Evolutionary conservation across 495 filamentous ascomycete genomes (phyloP).

Genomic region (Penicillium cinerascens): DNA sequence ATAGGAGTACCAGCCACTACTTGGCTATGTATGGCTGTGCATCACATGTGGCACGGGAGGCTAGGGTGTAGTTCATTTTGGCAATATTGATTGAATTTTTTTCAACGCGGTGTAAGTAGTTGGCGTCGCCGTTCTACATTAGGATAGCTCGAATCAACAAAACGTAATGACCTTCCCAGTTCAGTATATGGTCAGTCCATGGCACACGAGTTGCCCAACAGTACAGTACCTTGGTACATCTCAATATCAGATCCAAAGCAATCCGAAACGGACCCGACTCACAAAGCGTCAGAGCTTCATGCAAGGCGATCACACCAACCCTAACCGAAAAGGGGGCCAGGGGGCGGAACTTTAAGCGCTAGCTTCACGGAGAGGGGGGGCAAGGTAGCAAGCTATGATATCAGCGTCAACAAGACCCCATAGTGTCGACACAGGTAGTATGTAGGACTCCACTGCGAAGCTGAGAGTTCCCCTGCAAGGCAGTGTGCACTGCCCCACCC

Average conservation of each 20-base stretch:
- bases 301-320: conserved; percentile 12
- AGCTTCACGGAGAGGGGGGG: background rate
- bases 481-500: conserved; percentile 27
- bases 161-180: no score
- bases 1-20: background rate
- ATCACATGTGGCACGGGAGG: background rate
- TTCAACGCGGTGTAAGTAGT: background rate
- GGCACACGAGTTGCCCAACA: background rate
- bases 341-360: conserved; percentile 10
- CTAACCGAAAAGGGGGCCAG: conserved; percentile 3
- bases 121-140: no score
- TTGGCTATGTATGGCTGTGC: background rate
- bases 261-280: conserved; percentile 2
- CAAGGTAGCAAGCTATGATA: conserved; percentile 14
- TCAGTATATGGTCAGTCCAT: no score
- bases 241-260: background rate
- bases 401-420: conserved; percentile 1
- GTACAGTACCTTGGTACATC: background rate
- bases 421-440: background rate
- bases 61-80: background rate
- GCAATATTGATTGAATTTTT: background rate
- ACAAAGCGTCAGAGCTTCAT: conserved; percentile 7
- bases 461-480: conserved; percentile 25
- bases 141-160: no score
- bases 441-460: conserved; percentile 19